Percentiles rank a stretch among this genome's conserved stretches.
Conservation (phyloP, 2,329 filamentous ascomycete species). For the Colletotrichum sp. region DNA sequence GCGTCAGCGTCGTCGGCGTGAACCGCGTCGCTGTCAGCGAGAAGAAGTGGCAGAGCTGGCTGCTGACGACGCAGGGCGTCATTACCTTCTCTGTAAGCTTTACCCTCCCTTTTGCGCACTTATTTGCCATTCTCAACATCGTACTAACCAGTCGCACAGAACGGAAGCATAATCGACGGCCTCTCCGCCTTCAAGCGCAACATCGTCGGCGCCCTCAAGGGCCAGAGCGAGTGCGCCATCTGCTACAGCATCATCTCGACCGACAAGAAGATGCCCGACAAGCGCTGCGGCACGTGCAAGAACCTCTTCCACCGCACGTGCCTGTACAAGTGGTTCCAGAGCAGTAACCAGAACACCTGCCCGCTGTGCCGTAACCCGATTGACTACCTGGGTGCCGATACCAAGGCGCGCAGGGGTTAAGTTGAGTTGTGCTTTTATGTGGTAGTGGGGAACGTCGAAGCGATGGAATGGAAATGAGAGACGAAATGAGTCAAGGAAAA, state of each 20-base stretch:
- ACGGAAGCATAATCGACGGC: constrained; percentile 87
- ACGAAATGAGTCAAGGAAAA: background rate
- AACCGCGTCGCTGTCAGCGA: constrained; percentile 89
- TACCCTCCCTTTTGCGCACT: background rate
- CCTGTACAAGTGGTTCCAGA: constrained; percentile 97
- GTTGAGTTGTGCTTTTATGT: background rate
- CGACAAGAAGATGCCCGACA: constrained; percentile 90
- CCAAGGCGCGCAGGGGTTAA: constrained; percentile 22
- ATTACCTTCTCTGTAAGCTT: constrained; percentile 80
- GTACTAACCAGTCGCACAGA: constrained; percentile 42
- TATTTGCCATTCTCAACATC: background rate
- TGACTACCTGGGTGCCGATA: constrained; percentile 56
- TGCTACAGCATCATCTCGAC: constrained; percentile 93
- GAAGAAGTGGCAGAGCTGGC: constrained; percentile 91
- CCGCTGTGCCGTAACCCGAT: constrained; percentile 93
- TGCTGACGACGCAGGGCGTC: constrained; percentile 86
- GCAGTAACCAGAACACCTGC: constrained; percentile 88
- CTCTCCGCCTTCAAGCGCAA: constrained; percentile 86
- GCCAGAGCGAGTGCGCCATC: constrained; percentile 94
- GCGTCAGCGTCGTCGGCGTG: constrained; percentile 76
- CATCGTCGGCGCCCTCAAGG: constrained; percentile 86
- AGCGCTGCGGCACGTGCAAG: constrained; percentile 90
- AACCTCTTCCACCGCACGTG: constrained; percentile 91
- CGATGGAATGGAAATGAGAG: background rate
- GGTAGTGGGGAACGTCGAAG: background rate